Evolutionary conservation across 2,329 filamentous ascomycete genomes (phyloP).

Genomic region (Fusarium cyanostomum): DNA sequence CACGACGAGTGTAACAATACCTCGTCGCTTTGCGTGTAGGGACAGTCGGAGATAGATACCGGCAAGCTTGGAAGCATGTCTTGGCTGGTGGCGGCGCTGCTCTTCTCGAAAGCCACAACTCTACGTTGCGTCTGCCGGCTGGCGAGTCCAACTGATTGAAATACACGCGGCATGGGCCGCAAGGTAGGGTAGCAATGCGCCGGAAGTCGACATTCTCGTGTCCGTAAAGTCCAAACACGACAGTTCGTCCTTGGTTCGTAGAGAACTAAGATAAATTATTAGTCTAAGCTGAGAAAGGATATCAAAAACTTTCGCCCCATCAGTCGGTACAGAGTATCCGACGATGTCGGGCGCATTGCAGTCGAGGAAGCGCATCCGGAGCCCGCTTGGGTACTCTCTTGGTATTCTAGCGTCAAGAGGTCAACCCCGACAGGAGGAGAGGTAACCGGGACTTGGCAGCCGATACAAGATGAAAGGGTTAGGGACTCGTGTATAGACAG

Average conservation of each 20-base stretch:
- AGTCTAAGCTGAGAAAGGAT: neutral
- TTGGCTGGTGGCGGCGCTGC: neutral
- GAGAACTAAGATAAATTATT: conserved; percentile 5
- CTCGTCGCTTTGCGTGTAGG: conserved; percentile 9
- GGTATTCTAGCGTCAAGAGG: conserved; percentile 5
- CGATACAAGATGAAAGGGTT: neutral
- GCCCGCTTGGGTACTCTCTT: neutral
- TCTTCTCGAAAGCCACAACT: neutral
- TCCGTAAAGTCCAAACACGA: conserved; percentile 5
- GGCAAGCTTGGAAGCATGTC: conserved; percentile 2
- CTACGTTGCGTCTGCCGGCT: neutral
- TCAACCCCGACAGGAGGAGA: conserved; percentile 1
- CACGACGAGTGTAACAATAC: conserved; percentile 12
- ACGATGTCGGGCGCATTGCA: conserved; percentile 2
- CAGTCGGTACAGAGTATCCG: conserved; percentile 12
- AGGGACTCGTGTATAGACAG: neutral
- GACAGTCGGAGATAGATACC: conserved; percentile 2
- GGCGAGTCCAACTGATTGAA: neutral
- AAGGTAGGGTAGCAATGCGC: neutral
- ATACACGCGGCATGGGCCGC: conserved; percentile 4
- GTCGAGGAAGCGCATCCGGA: conserved; percentile 18
- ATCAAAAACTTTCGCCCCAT: neutral
- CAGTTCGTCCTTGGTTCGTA: conserved; percentile 15
- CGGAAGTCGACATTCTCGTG: conserved; percentile 1
- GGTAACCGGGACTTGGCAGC: conserved; percentile 11